A percentile compares a stretch with the other conserved stretches of the same genome.
phyloP scores from a whole-genome alignment of 768 basidiomycete genomes.

The Termitomyces bulborhizus region DNA sequence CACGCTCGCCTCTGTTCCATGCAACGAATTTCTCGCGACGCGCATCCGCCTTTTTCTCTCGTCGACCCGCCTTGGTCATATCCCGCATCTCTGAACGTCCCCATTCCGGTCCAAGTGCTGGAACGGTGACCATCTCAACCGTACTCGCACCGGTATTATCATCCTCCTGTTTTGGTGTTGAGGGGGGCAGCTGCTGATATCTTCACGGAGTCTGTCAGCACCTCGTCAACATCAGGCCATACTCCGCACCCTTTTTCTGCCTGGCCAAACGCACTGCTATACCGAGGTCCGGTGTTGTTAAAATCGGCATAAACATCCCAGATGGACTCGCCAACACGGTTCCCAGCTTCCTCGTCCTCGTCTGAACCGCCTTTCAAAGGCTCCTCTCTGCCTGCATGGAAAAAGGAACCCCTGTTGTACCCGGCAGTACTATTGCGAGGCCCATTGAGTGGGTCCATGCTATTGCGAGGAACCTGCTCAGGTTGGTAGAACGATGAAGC shows the following conservation, averaged over 20 bases:
- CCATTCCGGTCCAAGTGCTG: conserved; percentile 91
- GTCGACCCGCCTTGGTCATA: conserved; percentile 68
- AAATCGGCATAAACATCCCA: conserved; percentile 90
- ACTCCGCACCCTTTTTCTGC: conserved; percentile 39
- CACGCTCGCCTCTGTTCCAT: conserved; percentile 76
- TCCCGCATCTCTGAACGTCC: conserved; percentile 66
- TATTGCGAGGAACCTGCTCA: conserved; percentile 38
- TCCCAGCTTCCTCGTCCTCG: conserved; percentile 46
- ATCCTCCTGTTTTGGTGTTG: conserved; percentile 32
- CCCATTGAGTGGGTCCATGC: conserved; percentile 40
- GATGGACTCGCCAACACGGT: conserved; percentile 31
- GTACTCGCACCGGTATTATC: conserved; percentile 30
- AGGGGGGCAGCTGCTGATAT: conserved; percentile 38
- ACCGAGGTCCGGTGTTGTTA: conserved; percentile 78
- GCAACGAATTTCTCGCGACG: conserved; percentile 58
- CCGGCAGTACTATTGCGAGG: conserved; percentile 46
- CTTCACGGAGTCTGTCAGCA: conserved; percentile 20
- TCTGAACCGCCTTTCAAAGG: conserved; percentile 76
- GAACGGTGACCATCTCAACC: conserved; percentile 89
- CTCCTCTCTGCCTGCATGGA: conserved; percentile 63
- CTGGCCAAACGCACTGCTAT: conserved; percentile 54
- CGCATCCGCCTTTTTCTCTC: conserved; percentile 51
- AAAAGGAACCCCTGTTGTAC: conserved; percentile 68
- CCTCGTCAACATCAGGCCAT: neutral
- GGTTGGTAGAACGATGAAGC: conserved; percentile 65